Conservation (phyloP, 257 asterid genomes). For the Parsonsia alboflavescens region DNA sequence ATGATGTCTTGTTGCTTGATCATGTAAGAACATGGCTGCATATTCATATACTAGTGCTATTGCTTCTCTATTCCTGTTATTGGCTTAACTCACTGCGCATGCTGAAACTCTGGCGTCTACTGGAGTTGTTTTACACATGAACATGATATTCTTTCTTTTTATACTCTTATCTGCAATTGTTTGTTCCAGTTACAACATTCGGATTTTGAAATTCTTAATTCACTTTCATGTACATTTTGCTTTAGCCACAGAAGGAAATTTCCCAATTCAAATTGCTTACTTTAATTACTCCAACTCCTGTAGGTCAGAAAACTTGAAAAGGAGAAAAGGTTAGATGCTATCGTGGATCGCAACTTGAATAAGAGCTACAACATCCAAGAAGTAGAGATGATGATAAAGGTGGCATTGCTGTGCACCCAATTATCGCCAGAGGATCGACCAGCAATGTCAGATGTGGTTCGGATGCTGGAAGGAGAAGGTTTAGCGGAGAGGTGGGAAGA, state of each 20-base stretch:
- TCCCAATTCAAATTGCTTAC: neutral
- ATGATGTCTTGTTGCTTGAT: conserved; percentile 86
- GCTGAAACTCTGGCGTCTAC: neutral
- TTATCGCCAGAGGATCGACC: conserved; percentile 91
- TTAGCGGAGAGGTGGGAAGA: conserved; percentile 91
- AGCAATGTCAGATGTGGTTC: conserved; percentile 89
- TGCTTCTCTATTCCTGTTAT: neutral
- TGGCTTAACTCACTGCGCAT: neutral
- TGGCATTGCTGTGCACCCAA: conserved; percentile 87
- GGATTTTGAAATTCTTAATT: no score
- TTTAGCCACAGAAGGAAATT: neutral
- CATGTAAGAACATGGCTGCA: conserved; percentile 50
- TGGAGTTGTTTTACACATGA: neutral
- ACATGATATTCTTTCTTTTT: neutral
- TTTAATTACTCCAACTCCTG: neutral
- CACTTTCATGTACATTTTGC: neutral
- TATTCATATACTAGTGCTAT: neutral
- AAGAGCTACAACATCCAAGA: conserved; percentile 50
- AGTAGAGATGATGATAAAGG: conserved; percentile 96
- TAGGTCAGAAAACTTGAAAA: conserved; percentile 82
- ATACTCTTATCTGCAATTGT: neutral
- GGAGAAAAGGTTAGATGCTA: conserved; percentile 67
- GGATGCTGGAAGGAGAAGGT: conserved; percentile 95
- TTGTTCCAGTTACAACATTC: no score
- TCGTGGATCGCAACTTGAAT: conserved; percentile 72